Base-by-base conservation (phyloP, 2,329 filamentous ascomycete species). In the Apiospora phragmitis region DNA sequence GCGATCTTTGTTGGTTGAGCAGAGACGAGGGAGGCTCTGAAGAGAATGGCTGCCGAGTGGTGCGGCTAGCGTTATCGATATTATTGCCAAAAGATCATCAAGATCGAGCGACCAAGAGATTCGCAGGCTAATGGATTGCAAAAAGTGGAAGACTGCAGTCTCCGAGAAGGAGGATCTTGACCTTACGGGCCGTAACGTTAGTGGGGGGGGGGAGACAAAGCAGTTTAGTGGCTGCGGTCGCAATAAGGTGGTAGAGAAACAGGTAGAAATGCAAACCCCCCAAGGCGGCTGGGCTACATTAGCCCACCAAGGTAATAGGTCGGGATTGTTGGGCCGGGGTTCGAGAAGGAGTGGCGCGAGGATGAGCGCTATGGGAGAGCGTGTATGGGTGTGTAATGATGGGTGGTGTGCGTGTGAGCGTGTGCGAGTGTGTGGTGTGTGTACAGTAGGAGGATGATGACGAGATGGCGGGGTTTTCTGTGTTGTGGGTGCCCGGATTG, bases 141-240 rank as follows among this genome's bases (percentile, higher is more conserved):
- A 62, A 62, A 62, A 62, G 55, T 62, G 55, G 55, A 62, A 62
- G 55, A 38, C 55, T 62, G 38, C 55, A n/a, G 55, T 38, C 38
- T 62, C 55, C 55, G 55, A 62, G 55, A 62, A 62, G 55, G 55
- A 62, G 55, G 55, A 62, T 35, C 55, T 62, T 62, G 55, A 62
- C 55, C 55, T 62, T 62, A 62, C 55, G 55, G 55, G 55, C 55
- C 55, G 55, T 62, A 62, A 62, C 55, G 55, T 62, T 62, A 62
- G 55, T 62, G 55, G 55, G 55, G 51, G 47, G 47, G 55, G 55
- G 29, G 38, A 24, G 55, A 62, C 55, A 62, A 62, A 62, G 55
- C 55, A 62, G 55, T 62, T 62, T 62, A 62, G 55, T 62, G 55
- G 55, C 55, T 62, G 55, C 55, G 55, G 55, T 38, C 55, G 55